phyloP scores from a whole-genome alignment of 1,139 yeast species.

The Pichia sp. region DNA sequence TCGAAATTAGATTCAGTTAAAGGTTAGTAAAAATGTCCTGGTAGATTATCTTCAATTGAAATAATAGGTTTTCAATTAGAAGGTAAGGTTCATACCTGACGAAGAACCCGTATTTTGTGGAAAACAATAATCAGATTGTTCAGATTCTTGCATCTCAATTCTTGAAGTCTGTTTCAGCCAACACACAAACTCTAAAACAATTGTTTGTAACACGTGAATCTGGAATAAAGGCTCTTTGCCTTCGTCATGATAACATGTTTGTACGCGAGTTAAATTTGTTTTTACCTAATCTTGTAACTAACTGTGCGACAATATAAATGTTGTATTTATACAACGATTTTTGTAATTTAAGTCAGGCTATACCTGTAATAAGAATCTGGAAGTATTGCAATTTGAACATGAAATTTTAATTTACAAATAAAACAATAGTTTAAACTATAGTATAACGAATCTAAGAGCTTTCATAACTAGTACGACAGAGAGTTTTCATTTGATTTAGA shows the following conservation, averaged over 20 bases:
- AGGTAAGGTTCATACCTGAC: constrained; percentile 10
- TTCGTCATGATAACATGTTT: not conserved
- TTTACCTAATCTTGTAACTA: not conserved
- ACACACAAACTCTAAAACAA: not conserved
- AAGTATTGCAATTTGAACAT: no score
- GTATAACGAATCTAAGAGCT: no score
- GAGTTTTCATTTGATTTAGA: no score
- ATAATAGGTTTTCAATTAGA: not conserved
- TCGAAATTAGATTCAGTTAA: not conserved
- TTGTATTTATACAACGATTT: not conserved
- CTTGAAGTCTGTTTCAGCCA: not conserved
- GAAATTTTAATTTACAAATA: no score
- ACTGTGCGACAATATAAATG: not conserved
- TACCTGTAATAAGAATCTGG: no score
- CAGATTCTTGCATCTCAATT: not conserved
- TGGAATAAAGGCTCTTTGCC: not conserved
- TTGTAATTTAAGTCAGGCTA: no score
- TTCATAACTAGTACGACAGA: no score
- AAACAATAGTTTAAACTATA: no score
- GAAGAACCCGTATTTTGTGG: constrained; percentile 1
- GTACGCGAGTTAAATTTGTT: not conserved
- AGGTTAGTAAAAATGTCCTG: constrained; percentile 2
- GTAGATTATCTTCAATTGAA: not conserved
- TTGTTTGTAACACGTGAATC: no score
- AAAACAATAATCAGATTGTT: constrained; percentile 1